Evolutionary conservation across 495 filamentous ascomycete genomes (phyloP).

Genomic region (Annulohypoxylon maeteangense): DNA sequence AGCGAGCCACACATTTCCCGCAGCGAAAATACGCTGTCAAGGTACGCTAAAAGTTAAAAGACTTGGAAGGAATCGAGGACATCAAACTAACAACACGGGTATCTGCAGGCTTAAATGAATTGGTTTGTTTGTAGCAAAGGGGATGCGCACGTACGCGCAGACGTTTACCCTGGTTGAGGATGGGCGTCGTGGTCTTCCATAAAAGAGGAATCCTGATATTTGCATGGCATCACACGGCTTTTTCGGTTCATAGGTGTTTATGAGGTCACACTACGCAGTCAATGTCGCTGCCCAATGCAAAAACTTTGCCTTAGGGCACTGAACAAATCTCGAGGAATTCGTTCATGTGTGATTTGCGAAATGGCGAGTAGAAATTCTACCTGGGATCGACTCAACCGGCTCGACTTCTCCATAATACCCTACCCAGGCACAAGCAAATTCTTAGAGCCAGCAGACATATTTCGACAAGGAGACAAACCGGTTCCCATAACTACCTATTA

Average conservation of each 20-base stretch:
- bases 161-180: constrained; percentile 39
- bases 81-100: constrained; percentile 13
- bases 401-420: neutral
- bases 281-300: constrained; percentile 52
- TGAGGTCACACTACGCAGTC: constrained; percentile 50
- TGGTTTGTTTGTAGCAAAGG: constrained; percentile 34
- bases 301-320: constrained; percentile 47
- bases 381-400: neutral
- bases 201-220: constrained; percentile 51
- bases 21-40: constrained; percentile 98
- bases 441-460: too few relatives aligned
- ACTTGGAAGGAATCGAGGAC: neutral
- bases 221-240: constrained; percentile 54
- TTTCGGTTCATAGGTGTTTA: constrained; percentile 54
- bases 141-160: constrained; percentile 23
- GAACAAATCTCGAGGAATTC: constrained; percentile 14
- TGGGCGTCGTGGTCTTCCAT: constrained; percentile 50
- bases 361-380: neutral
- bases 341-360: constrained; percentile 6
- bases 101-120: constrained; percentile 40
- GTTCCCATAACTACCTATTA: too few relatives aligned
- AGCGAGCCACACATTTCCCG: constrained; percentile 95
- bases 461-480: neutral
- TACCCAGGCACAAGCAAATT: neutral
- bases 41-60: constrained; percentile 62